Conservation (phyloP, 1,284 basidiomycete genomes). For the Trametes polyzona region DNA sequence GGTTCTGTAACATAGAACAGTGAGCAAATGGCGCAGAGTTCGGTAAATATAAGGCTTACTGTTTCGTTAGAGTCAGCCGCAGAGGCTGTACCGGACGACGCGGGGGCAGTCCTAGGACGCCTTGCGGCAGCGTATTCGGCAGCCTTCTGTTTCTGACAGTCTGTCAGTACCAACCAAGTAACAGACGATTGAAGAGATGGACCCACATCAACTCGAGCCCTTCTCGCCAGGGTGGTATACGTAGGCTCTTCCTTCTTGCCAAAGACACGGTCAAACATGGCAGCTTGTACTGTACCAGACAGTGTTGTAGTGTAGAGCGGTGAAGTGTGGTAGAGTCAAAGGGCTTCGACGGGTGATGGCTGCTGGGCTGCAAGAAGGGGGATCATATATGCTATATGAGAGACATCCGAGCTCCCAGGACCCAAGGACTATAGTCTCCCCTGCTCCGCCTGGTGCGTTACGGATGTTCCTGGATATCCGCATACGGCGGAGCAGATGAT, state of each 20-base stretch:
- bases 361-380: not conserved
- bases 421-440: not conserved
- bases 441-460: slow-evolving; percentile 5
- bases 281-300: slow-evolving; percentile 10
- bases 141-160: slow-evolving; percentile 5
- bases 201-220: slow-evolving; percentile 16
- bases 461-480: slow-evolving; percentile 21
- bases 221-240: not conserved
- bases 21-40: not conserved
- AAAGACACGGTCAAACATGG: slow-evolving; percentile 19
- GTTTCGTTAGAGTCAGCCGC: not conserved
- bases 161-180: not conserved
- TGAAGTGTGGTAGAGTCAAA: not conserved
- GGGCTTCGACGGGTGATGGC: not conserved
- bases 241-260: slow-evolving; percentile 12
- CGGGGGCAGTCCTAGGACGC: slow-evolving; percentile 8
- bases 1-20: not conserved
- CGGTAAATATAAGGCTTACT: not conserved
- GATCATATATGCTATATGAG: slow-evolving; percentile 2
- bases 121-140: not conserved
- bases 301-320: not conserved
- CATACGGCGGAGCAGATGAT: not conserved
- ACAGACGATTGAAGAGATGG: not conserved
- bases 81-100: not conserved
- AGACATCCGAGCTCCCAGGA: not conserved